Conservation (phyloP, 805 yeast species). For the Pichia paraexigua region DNA sequence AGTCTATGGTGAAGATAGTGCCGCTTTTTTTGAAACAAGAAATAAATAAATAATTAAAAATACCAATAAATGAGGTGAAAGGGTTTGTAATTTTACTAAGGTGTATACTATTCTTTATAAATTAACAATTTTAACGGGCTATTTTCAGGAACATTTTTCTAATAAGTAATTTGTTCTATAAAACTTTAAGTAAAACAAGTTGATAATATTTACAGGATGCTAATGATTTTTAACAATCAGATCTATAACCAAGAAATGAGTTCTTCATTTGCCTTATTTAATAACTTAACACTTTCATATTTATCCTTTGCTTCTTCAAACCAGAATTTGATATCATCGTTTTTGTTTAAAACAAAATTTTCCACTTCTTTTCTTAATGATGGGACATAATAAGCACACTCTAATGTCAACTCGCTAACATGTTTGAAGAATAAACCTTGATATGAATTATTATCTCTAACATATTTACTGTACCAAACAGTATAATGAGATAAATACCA, state of each 20-base stretch:
- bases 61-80: too few relatives aligned
- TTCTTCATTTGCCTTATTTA: conserved; percentile 20
- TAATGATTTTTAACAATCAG: neutral
- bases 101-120: neutral
- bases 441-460: conserved; percentile 31
- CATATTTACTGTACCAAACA: conserved; percentile 41
- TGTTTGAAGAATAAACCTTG: conserved; percentile 36
- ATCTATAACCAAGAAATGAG: conserved; percentile 9
- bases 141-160: too few relatives aligned
- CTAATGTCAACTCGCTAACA: conserved; percentile 36
- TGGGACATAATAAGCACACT: conserved; percentile 20
- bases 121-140: neutral
- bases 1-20: conserved; percentile 35
- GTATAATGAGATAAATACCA: conserved; percentile 52
- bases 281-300: conserved; percentile 20
- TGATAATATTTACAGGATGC: too few relatives aligned
- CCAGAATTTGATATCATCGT: conserved; percentile 19
- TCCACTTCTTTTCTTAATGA: conserved; percentile 14
- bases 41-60: too few relatives aligned
- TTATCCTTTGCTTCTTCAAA: conserved; percentile 14
- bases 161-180: too few relatives aligned
- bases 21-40: conserved; percentile 11
- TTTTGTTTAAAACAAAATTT: conserved; percentile 16
- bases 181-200: too few relatives aligned
- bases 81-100: neutral